Percentiles rank a stretch among this genome's conserved stretches.
These are phyloP conservation scores for Microdochium nivale DNA, from an alignment of 2,329 filamentous ascomycete genomes.

Conservation along the genomic window DNA sequence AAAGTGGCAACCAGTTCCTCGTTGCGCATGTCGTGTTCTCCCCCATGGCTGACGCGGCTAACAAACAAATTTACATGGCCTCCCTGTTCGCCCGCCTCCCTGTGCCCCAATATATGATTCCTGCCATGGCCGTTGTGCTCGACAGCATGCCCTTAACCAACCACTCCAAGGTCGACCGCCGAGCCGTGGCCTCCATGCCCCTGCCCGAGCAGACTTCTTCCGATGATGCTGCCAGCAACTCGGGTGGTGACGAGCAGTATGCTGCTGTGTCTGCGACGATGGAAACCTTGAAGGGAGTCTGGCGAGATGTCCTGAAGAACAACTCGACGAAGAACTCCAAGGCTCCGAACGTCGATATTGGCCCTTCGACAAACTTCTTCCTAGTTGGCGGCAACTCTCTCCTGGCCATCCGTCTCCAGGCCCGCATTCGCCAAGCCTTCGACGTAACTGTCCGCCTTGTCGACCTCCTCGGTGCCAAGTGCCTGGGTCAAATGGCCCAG, in stretches of 20 bases:
- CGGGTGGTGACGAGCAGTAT: not conserved
- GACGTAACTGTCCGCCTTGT: slow-evolving; percentile 3
- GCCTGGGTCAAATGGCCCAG: slow-evolving; percentile 7
- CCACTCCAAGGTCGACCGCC: slow-evolving; percentile 23
- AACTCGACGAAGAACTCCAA: not conserved
- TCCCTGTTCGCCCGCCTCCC: slow-evolving; percentile 8
- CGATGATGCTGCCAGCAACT: not conserved
- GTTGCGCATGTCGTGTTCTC: slow-evolving; percentile 15
- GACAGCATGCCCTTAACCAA: slow-evolving; percentile 18
- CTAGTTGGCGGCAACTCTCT: slow-evolving; percentile 12
- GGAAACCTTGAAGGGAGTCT: slow-evolving; percentile 1
- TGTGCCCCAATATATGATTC: slow-evolving; percentile 26
- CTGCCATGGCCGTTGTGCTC: slow-evolving; percentile 16
- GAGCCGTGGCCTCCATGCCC: slow-evolving; percentile 13
- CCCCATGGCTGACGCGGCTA: not conserved
- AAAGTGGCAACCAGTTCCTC: slow-evolving; percentile 4
- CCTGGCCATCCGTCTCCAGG: slow-evolving; percentile 7
- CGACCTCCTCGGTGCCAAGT: slow-evolving; percentile 6
- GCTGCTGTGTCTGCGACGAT: slow-evolving; percentile 3
- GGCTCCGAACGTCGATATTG: slow-evolving; percentile 1
- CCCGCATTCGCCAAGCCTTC: slow-evolving; percentile 3
- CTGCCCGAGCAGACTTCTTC: slow-evolving; percentile 9
- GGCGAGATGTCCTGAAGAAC: slow-evolving; percentile 2
- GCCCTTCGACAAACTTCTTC: slow-evolving; percentile 11
- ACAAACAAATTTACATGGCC: slow-evolving; percentile 4